Conservation (phyloP, 179 eudicot genomes). For the Sideroxylon spinosum region DNA sequence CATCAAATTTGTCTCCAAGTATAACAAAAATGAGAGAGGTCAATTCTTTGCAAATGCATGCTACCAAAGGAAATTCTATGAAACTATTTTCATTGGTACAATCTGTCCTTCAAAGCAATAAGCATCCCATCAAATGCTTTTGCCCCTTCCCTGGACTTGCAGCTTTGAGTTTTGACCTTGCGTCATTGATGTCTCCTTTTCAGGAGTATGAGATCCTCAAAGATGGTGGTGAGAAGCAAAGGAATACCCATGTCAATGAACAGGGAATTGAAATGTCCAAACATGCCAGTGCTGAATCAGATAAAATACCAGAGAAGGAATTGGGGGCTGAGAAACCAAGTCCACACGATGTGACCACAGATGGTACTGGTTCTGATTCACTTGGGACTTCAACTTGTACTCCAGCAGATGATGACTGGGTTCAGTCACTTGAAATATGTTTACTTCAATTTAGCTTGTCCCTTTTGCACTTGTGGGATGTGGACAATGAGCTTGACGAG, state of each 20-base stretch:
- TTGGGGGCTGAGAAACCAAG: conserved; percentile 21
- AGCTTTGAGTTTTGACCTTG: conserved; percentile 68
- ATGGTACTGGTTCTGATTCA: conserved; percentile 26
- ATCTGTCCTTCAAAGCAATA: conserved; percentile 28
- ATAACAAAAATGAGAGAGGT: conserved; percentile 26
- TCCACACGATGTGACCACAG: conserved; percentile 24
- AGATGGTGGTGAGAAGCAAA: conserved; percentile 24
- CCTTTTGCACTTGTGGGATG: conserved; percentile 82
- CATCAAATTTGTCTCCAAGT: conserved; percentile 15
- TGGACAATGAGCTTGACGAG: conserved; percentile 66
- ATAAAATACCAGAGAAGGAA: conserved; percentile 28
- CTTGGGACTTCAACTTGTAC: conserved; percentile 27
- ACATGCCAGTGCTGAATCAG: conserved; percentile 21
- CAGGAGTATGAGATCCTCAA: conserved; percentile 25
- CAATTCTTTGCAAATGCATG: conserved; percentile 12
- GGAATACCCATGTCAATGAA: conserved; percentile 24
- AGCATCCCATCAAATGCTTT: conserved; percentile 58
- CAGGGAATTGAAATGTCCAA: conserved; percentile 20
- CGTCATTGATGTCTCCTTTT: conserved; percentile 50
- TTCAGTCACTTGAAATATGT: conserved; percentile 36
- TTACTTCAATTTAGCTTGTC: conserved; percentile 77
- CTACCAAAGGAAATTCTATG: conserved; percentile 27
- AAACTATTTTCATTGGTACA: conserved; percentile 22
- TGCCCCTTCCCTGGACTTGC: conserved; percentile 82
- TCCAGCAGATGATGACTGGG: conserved; percentile 27